These are phyloP conservation scores for Aspergillus sp. DNA, from an alignment of 2,329 filamentous ascomycete genomes.

Conservation along the genomic window DNA sequence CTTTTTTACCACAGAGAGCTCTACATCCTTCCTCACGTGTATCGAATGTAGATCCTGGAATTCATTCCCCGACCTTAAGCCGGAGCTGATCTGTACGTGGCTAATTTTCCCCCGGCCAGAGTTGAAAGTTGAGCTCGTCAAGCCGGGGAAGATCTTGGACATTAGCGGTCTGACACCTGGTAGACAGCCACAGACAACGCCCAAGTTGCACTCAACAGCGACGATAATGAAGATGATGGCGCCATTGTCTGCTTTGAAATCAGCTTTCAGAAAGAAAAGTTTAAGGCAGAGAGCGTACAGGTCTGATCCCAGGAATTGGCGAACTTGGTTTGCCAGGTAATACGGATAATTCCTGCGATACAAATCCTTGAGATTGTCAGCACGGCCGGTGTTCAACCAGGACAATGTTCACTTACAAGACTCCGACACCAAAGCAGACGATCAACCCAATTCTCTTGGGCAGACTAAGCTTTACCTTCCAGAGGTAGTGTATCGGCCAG, in stretches of 20 bases:
- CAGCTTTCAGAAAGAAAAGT: not conserved
- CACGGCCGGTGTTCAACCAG: not conserved
- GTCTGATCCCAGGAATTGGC: slow-evolving; percentile 14
- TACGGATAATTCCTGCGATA: slow-evolving; percentile 10
- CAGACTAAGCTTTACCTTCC: slow-evolving; percentile 9
- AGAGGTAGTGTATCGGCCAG: slow-evolving; percentile 13
- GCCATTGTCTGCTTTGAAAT: slow-evolving; percentile 1
- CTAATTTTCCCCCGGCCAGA: slow-evolving; percentile 3
- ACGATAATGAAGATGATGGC: slow-evolving; percentile 11
- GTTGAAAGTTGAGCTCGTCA: slow-evolving; percentile 4
- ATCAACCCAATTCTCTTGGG: slow-evolving; percentile 4
- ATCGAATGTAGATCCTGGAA: slow-evolving; percentile 7
- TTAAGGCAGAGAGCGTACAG: not conserved
- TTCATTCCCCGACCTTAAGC: not conserved
- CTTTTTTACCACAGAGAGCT: slow-evolving; percentile 2
- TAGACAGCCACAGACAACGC: slow-evolving; percentile 7
- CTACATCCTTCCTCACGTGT: slow-evolving; percentile 12
- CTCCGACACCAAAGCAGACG: slow-evolving; percentile 14
- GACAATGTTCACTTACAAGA: not conserved
- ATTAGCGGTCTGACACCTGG: slow-evolving; percentile 11
- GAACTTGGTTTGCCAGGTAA: slow-evolving; percentile 12
- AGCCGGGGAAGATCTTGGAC: slow-evolving; percentile 7
- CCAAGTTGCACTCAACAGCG: slow-evolving; percentile 6
- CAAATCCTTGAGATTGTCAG: slow-evolving; percentile 9
- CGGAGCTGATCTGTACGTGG: slow-evolving; percentile 2